Evolutionary conservation across 805 yeast genomes (phyloP).

Genomic region (Saccharomycopsis sp.): DNA sequence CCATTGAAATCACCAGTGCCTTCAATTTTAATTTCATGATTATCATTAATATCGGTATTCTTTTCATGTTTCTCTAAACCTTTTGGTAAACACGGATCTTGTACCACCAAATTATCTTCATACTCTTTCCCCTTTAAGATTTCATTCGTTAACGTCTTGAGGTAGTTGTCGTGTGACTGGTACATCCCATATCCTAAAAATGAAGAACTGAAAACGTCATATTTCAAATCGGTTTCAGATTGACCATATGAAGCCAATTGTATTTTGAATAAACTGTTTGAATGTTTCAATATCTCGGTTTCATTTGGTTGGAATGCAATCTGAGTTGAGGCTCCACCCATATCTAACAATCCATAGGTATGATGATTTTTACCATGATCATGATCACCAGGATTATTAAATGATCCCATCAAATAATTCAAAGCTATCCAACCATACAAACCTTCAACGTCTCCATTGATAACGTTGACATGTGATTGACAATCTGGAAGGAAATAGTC

Average conservation of each 20-base stretch:
- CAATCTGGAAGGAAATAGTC: slow-evolving; percentile 58
- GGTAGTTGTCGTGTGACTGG: slow-evolving; percentile 45
- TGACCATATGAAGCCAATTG: slow-evolving; percentile 33
- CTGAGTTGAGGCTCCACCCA: slow-evolving; percentile 65
- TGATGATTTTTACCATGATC: slow-evolving; percentile 33
- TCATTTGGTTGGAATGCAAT: slow-evolving; percentile 54
- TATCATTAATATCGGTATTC: slow-evolving; percentile 12
- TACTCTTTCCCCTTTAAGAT: not conserved
- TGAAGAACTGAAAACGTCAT: slow-evolving; percentile 45
- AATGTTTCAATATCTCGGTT: slow-evolving; percentile 38
- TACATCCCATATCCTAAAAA: slow-evolving; percentile 56
- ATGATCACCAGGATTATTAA: slow-evolving; percentile 31
- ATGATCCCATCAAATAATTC: slow-evolving; percentile 45
- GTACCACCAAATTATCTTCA: slow-evolving; percentile 15
- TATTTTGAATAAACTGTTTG: slow-evolving; percentile 39
- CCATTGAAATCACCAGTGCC: slow-evolving; percentile 47
- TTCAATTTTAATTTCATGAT: slow-evolving; percentile 27
- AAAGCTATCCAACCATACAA: slow-evolving; percentile 60
- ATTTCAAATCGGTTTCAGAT: slow-evolving; percentile 26
- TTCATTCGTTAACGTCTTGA: slow-evolving; percentile 29
- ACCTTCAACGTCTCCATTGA: slow-evolving; percentile 63
- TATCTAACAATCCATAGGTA: slow-evolving; percentile 51
- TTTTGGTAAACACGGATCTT: slow-evolving; percentile 54
- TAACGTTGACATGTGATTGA: slow-evolving; percentile 46
- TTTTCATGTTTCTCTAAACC: slow-evolving; percentile 27